These are phyloP conservation scores for Astragalus membranaceus DNA, from an alignment of 306 rosid species.

Conservation along the genomic window DNA sequence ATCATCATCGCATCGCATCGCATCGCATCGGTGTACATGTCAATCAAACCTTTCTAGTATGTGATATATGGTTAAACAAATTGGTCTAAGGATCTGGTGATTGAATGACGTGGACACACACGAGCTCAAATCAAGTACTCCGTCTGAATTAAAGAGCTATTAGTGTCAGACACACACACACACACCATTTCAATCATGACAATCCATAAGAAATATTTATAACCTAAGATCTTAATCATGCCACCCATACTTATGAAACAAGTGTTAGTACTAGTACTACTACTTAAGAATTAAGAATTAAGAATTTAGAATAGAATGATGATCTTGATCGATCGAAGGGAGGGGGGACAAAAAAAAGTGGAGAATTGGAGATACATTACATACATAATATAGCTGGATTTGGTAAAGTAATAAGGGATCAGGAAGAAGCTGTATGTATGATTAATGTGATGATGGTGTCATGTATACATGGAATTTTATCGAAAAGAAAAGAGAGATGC, in stretches of 20 bases:
- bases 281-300: no score
- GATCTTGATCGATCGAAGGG: neutral
- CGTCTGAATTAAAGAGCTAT: neutral
- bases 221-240: slow-evolving; percentile 7
- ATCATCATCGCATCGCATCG: no score
- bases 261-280: no score
- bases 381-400: neutral
- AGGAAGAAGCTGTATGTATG: neutral
- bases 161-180: neutral
- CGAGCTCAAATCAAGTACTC: neutral
- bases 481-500: neutral
- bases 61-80: neutral
- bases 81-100: slow-evolving; percentile 8
- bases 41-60: no score
- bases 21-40: no score
- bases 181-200: slow-evolving; percentile 13
- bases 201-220: neutral
- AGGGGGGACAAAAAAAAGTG: neutral
- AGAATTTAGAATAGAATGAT: neutral
- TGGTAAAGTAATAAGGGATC: neutral
- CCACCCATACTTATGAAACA: neutral
- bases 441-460: neutral
- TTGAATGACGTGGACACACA: neutral
- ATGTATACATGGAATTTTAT: slow-evolving; percentile 10
- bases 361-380: neutral